Percentiles rank a stretch among this genome's conserved stretches.
phyloP scores from a whole-genome alignment of 305 asterid genomes.

The Fraxinus latifolia region DNA sequence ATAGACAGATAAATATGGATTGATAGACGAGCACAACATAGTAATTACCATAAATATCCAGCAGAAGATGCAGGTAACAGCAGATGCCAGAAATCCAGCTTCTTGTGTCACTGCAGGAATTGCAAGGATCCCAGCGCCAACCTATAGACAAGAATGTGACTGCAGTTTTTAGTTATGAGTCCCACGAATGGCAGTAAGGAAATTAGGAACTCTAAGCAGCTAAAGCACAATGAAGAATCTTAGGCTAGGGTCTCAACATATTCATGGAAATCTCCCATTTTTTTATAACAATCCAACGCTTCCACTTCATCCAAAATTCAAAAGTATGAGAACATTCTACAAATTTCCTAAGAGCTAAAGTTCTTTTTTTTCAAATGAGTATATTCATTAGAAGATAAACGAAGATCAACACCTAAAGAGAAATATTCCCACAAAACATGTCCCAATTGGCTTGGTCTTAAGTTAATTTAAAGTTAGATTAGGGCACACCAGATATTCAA shows the following conservation, averaged over 20 bases:
- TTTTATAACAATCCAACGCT: not conserved
- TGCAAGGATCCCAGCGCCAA: conserved; percentile 95
- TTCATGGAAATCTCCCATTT: not conserved
- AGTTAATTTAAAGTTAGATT: not conserved
- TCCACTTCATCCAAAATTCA: not conserved
- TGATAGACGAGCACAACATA: not conserved
- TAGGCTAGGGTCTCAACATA: not conserved
- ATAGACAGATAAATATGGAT: not conserved
- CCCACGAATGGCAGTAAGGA: conserved; percentile 2
- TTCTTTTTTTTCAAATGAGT: not conserved
- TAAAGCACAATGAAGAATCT: not conserved
- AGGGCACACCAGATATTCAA: not conserved
- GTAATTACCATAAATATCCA: conserved; percentile 78
- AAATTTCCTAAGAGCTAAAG: not conserved
- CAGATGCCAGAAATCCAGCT: conserved; percentile 85
- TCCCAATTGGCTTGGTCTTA: not conserved
- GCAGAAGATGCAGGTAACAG: conserved; percentile 65
- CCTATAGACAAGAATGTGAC: conserved; percentile 32
- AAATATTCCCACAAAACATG: not conserved
- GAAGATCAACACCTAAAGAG: not conserved
- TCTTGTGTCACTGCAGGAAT: conserved; percentile 96
- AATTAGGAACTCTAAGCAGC: not conserved
- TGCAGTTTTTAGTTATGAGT: not conserved
- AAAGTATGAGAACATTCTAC: not conserved
- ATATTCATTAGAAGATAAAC: not conserved